Evolutionary conservation across 768 basidiomycete genomes (phyloP), one percentile per base, ranked within the genome.

Genomic region (Termitomyces sp.): DNA sequence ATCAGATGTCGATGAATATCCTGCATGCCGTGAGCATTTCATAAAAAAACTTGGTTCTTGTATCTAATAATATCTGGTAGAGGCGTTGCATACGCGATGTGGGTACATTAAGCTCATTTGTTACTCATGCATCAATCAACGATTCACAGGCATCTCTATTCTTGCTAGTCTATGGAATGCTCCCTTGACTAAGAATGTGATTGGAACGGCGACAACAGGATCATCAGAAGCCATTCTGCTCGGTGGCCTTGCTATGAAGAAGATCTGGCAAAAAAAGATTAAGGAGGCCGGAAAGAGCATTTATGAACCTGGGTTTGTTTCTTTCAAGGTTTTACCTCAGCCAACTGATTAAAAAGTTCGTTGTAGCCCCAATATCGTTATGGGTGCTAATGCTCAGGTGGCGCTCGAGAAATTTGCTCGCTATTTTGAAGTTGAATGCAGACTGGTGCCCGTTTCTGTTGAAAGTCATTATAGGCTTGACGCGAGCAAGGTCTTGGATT

Each of bases 221-320:
- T 85, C 83, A 2, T 85, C 82, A 5, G 88, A 91, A 72, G 88
- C 87, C 1, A 83, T 86, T 57, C 84, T 85, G 69, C 82, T 91
- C 3, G 87, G 86, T 24, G 88, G 87, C 8, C 76, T 91, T 5
- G 87, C 88, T 4, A 81, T 89, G 79, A 91, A 91, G 75, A 82
- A 81, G 62, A 75, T 81, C 10, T 89, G 88, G 88, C 88, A 84
- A 75, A 76, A 77, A 20, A 79, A 76, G 26, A 85, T 86, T 39
- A 89, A 88, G 65, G 80, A 80, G 18, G 81, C 81, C 14, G 82
- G 85, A 34, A 82, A 85, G 65, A 83, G 79, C 70, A 87, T 90
- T 32, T 91, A 93, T 63, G 83, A 90, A 55, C 87, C 95, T 66
- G 87, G 88, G 87, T 79, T 64, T 36, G 73, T 66, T 55, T 56